These are phyloP conservation scores for Boletus mariae DNA, from an alignment of 1,284 basidiomycete species.

Conservation along the genomic window DNA sequence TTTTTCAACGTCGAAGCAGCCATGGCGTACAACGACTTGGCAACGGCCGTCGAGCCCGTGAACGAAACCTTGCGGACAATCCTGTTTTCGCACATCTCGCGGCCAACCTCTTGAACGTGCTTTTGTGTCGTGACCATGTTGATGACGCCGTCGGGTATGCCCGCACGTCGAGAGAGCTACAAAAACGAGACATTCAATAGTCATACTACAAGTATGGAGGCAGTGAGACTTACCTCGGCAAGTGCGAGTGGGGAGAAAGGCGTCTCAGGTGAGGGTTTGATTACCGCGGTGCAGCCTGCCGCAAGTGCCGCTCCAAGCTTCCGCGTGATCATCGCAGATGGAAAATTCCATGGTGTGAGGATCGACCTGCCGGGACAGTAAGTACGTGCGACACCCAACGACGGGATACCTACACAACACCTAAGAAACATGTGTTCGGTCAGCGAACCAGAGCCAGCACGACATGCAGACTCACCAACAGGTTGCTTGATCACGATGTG, in stretches of 20 bases:
- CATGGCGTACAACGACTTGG: constrained; percentile 85
- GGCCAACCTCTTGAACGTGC: constrained; percentile 78
- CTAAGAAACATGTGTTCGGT: constrained; percentile 29
- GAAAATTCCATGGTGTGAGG: constrained; percentile 89
- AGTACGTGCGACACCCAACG: neutral
- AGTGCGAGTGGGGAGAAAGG: constrained; percentile 92
- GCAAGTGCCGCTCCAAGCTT: constrained; percentile 89
- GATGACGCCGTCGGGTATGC: constrained; percentile 92
- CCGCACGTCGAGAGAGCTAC: constrained; percentile 81
- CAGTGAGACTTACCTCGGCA: constrained; percentile 54
- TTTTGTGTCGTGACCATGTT: constrained; percentile 89
- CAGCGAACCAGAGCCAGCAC: neutral
- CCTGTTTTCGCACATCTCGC: constrained; percentile 75
- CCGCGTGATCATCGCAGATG: constrained; percentile 90
- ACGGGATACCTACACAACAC: constrained; percentile 51
- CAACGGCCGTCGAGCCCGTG: constrained; percentile 90
- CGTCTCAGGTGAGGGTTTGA: constrained; percentile 95
- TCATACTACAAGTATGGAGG: neutral
- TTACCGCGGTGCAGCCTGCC: constrained; percentile 92
- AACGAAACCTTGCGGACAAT: constrained; percentile 88
- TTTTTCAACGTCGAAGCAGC: constrained; percentile 90
- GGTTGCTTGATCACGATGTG: constrained; percentile 96
- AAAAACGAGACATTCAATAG: neutral
- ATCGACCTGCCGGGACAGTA: constrained; percentile 52
- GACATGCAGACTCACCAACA: constrained; percentile 55